Percentiles rank a stretch among this genome's conserved stretches.
Conservation (phyloP, 768 basidiomycete species). For the Mycena alexandri region DNA sequence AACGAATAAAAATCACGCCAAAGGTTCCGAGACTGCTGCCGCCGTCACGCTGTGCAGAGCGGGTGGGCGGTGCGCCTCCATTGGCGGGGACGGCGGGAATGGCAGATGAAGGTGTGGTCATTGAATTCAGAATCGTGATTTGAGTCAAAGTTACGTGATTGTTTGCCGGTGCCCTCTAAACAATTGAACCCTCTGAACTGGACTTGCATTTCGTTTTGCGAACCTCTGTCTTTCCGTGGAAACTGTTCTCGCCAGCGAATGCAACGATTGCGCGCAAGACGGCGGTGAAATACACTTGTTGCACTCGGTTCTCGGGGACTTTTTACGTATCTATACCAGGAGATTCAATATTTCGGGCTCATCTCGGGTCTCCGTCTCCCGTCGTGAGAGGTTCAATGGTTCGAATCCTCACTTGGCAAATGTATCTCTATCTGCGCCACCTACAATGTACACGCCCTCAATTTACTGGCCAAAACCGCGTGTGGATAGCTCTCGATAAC, state of each 20-base stretch:
- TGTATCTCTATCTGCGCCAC: background rate
- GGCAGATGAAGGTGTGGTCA: conserved; percentile 25
- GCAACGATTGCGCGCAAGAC: too few relatives aligned
- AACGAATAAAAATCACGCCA: conserved; percentile 50
- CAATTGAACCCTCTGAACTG: background rate
- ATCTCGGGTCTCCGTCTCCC: conserved; percentile 2
- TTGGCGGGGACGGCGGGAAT: conserved; percentile 39
- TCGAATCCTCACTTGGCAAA: background rate
- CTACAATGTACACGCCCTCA: too few relatives aligned
- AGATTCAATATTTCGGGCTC: background rate
- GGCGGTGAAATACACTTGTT: too few relatives aligned
- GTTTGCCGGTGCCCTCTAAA: background rate
- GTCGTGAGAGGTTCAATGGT: background rate
- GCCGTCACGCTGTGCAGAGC: conserved; percentile 53
- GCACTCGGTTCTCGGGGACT: background rate
- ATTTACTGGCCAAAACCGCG: background rate
- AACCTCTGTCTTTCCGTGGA: background rate
- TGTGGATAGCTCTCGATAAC: conserved; percentile 1
- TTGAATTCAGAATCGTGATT: background rate
- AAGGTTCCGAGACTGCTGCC: conserved; percentile 66
- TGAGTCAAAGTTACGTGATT: background rate
- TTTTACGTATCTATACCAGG: background rate
- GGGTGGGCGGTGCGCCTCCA: conserved; percentile 52
- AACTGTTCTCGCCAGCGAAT: too few relatives aligned
- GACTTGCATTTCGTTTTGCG: background rate